Evolutionary conservation across 768 basidiomycete genomes (phyloP), one percentile per base, ranked within the genome.

Genomic region (Naganishia vaughanmartiniae): DNA sequence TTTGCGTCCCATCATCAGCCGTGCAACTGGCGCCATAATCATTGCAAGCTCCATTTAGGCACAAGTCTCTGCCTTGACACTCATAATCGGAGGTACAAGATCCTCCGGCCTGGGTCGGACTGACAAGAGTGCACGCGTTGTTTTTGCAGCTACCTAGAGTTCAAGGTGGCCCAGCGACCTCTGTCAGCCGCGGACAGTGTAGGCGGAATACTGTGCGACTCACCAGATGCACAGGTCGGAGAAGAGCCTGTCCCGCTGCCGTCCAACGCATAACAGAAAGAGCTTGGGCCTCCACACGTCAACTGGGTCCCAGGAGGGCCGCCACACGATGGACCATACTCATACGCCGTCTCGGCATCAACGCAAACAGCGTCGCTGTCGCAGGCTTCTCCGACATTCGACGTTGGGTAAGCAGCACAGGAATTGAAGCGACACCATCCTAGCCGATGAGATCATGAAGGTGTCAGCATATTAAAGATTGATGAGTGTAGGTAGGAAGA

Each of bases 201-300:
- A 28, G 2, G 6, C 54, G 14, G 14, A 9, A 55, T n/a, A 7
- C 28, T 55, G 5, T 36, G 36, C 36, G 15, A 55, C 54, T 24
- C 14, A 55, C 54, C 54, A 15, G 54, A 55, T 26, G 54, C 54
- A 55, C 54, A 55, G 54, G 28, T 55, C 14, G 56, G 33, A 30
- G 56, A 57, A 21, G 56, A n/a, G 19, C 56, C 54, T 10, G 54
- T 24, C 11, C 4, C 4, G 5, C 54, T 17, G 4, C 54, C 54
- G n/a, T 28, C 54, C 12, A 54, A 14, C 6, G 21, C 54, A n/a
- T 54, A 54, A 17, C 54, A 54, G n/a, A 28, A 24, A 14, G 54
- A 14, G 5, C 15, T 17, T 4, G 24, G 26, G 30, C 54, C 54
- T 4, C 54, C 54, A n/a, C 54, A 54, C 4, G 4, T 46, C 46